Evolutionary conservation across 495 filamentous ascomycete species (phyloP).

Genomic region (Rostrohypoxylon terebratum): DNA sequence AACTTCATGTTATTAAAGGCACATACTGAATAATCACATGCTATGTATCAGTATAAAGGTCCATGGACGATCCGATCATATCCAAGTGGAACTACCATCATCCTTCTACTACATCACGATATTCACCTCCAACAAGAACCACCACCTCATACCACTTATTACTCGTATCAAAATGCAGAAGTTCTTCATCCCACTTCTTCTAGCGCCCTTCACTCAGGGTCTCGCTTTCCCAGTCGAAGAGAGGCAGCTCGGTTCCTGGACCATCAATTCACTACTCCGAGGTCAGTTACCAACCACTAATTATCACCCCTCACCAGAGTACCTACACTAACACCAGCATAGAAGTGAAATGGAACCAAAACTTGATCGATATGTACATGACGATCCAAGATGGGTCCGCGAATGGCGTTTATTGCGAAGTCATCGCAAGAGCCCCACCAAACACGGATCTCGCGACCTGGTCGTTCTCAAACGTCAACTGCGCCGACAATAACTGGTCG

Average conservation of each 20-base stretch:
- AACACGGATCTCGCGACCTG: background rate
- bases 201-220: background rate
- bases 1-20: background rate
- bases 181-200: background rate
- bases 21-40: background rate
- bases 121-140: background rate
- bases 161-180: background rate
- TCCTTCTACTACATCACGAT: background rate
- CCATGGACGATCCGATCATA: background rate
- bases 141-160: background rate
- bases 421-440: background rate
- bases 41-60: background rate
- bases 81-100: background rate
- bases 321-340: background rate
- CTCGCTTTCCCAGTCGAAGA: background rate
- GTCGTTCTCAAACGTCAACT: background rate
- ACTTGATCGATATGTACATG: background rate
- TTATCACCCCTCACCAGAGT: background rate
- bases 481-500: background rate
- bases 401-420: background rate
- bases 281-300: background rate
- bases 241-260: background rate
- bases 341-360: background rate
- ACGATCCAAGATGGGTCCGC: background rate
- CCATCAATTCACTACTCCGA: background rate